A percentile compares a stretch with the other conserved stretches of the same genome.
phyloP scores from a whole-genome alignment of 805 yeast genomes.

The Saccharomycopsis sp. region DNA sequence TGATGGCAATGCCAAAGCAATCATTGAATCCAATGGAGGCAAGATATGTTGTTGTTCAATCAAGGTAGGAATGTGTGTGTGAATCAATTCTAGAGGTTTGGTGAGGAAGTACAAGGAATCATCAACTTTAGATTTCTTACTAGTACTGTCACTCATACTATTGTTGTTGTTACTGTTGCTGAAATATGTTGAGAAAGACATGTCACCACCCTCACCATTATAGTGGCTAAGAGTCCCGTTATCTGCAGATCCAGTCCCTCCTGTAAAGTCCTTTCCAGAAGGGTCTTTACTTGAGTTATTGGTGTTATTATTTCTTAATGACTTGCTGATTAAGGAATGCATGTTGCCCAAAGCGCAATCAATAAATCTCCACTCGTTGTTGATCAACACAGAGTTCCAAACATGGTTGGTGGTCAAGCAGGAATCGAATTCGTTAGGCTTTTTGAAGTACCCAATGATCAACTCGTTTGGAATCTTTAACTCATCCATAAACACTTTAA shows the following conservation, averaged over 20 bases:
- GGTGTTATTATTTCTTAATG: conserved; percentile 28
- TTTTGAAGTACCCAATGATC: conserved; percentile 76
- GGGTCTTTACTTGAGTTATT: neutral
- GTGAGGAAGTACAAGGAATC: conserved; percentile 69
- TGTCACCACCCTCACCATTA: neutral
- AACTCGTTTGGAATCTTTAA: conserved; percentile 70
- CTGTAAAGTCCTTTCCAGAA: neutral
- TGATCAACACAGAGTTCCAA: conserved; percentile 74
- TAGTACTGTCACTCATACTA: conserved; percentile 25
- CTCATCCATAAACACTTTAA: conserved; percentile 63
- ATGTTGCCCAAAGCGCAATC: conserved; percentile 65
- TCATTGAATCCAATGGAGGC: conserved; percentile 75
- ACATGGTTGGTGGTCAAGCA: conserved; percentile 63
- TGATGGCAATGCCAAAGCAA: conserved; percentile 77
- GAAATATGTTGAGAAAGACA: conserved; percentile 1
- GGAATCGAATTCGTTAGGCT: conserved; percentile 52
- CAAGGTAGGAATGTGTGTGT: conserved; percentile 80
- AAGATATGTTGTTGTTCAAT: conserved; percentile 77
- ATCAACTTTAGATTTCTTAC: conserved; percentile 11
- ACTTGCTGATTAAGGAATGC: conserved; percentile 44
- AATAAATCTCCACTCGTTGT: conserved; percentile 69
- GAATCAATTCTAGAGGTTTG: conserved; percentile 67
- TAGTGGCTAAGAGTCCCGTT: neutral
- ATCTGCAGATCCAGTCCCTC: neutral
- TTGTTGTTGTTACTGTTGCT: conserved; percentile 22